These are phyloP conservation scores for Saturnispora hagleri DNA, from an alignment of 805 yeast species.

Conservation along the genomic window DNA sequence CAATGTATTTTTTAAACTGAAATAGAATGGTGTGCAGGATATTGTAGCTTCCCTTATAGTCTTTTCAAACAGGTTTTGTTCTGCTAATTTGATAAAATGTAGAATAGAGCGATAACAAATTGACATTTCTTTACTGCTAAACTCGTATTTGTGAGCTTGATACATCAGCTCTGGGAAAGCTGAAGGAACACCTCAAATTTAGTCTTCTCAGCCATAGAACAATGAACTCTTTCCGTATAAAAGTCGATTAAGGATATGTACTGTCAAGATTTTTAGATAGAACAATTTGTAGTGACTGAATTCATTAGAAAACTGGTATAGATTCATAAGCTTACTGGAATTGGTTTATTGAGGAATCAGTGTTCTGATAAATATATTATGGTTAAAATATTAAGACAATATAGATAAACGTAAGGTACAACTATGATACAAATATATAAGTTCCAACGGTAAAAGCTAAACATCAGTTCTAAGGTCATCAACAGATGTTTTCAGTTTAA, in stretches of 20 bases:
- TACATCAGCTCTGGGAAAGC: too few relatives aligned
- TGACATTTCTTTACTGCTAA: too few relatives aligned
- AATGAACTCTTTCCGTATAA: too few relatives aligned
- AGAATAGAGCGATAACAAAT: neutral
- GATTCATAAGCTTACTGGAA: too few relatives aligned
- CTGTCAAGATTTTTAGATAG: too few relatives aligned
- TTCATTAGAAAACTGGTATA: too few relatives aligned
- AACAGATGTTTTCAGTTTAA: slow-evolving; percentile 17
- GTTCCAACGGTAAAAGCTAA: neutral
- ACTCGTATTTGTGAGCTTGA: too few relatives aligned
- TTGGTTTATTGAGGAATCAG: too few relatives aligned
- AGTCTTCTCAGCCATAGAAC: too few relatives aligned
- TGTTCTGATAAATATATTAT: neutral
- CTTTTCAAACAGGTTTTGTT: neutral
- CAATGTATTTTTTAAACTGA: neutral
- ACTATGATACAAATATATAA: neutral
- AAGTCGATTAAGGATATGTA: too few relatives aligned
- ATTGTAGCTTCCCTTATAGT: slow-evolving; percentile 19
- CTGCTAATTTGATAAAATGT: neutral
- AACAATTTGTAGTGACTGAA: too few relatives aligned
- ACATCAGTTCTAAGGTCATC: neutral
- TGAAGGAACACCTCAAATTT: too few relatives aligned
- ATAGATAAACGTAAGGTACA: neutral
- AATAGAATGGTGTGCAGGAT: slow-evolving; percentile 34
- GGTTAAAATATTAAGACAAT: neutral